Base-by-base conservation (phyloP, 371 early-diverging fungal species). In the Mucor piriformis region DNA sequence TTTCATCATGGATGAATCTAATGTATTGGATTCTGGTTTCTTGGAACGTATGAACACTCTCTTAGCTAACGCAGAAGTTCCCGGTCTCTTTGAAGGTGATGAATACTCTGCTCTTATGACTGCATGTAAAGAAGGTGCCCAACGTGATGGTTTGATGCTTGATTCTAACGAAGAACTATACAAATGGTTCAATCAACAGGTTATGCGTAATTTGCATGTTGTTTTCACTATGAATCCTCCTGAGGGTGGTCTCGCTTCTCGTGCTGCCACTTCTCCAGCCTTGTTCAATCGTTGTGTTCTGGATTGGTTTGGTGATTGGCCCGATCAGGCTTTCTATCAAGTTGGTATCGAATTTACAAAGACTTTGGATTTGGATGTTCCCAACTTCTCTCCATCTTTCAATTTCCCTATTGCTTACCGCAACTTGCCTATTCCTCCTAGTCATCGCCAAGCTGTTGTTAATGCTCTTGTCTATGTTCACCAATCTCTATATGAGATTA, bases 181-280 rank as follows among this genome's bases (percentile, higher is more conserved):
- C 85, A 90, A 91, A 64, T 98, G 98, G 98, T 98, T 99, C 79
- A 95, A 93, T 21, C 88, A 91, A 56, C 98, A 97, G 76, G 94
- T 98, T 50, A 93, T 91, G 87, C 85, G 89, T 54, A 98, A 99
- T 69, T 77, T 99, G 25, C 99, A 99, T 72, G 95, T 99, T 16
- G 96, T 99, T 7, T 98, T 99, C 69, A 98, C 99, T 10, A 99
- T 99, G 99, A 98, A 98, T 74, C 97, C 97, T 18, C 98, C 98
- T 0, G 92, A 93, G 61, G 96, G 88, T 20, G 95, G 94, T 29
- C 80, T 98, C n/a, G 92, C 92, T 6, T 88, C 91, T 13, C 89
- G 96, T 48, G 96, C 97, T 0, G 95, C 98, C 23, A 97, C 98
- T 0, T 97, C 97, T 3, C 99, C 99, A 23, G 99, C 99, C 24